Evolutionary conservation across 208 protist genomes (phyloP).

Genomic region (Trypanosoma mega): DNA sequence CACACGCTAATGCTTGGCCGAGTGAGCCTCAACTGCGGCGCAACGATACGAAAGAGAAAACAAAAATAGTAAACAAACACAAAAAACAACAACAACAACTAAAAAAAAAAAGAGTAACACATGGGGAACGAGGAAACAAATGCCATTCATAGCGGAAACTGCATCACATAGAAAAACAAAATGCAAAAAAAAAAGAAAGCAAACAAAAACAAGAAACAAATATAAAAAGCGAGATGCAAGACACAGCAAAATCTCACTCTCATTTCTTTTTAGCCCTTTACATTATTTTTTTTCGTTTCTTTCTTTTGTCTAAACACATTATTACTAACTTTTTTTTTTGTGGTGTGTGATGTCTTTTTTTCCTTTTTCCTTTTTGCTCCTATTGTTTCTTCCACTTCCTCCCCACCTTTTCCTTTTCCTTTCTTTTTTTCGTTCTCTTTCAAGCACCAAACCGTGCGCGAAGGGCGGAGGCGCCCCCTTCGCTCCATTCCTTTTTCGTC

Average conservation of each 20-base stretch:
- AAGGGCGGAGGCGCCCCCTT: conserved; percentile 32
- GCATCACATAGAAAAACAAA: too few relatives aligned
- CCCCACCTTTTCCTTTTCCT: not conserved
- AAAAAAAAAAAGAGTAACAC: conserved; percentile 13
- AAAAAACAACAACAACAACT: conserved; percentile 12
- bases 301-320: too few relatives aligned
- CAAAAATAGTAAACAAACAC: not conserved
- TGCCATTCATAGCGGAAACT: too few relatives aligned
- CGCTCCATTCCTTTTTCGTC: conserved; percentile 40
- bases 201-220: conserved; percentile 7
- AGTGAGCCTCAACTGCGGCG: too few relatives aligned
- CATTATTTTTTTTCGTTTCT: not conserved
- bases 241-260: not conserved
- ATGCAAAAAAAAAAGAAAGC: conserved; percentile 22
- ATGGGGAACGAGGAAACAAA: too few relatives aligned
- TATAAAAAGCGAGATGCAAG: not conserved
- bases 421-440: not conserved
- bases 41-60: too few relatives aligned
- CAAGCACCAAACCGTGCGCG: conserved; percentile 30
- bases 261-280: not conserved
- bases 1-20: too few relatives aligned
- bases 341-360: not conserved
- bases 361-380: not conserved
- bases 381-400: not conserved
- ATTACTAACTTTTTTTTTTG: too few relatives aligned